Conservation (phyloP, 352 stramenopile species). For the Pythium sukuiense region DNA sequence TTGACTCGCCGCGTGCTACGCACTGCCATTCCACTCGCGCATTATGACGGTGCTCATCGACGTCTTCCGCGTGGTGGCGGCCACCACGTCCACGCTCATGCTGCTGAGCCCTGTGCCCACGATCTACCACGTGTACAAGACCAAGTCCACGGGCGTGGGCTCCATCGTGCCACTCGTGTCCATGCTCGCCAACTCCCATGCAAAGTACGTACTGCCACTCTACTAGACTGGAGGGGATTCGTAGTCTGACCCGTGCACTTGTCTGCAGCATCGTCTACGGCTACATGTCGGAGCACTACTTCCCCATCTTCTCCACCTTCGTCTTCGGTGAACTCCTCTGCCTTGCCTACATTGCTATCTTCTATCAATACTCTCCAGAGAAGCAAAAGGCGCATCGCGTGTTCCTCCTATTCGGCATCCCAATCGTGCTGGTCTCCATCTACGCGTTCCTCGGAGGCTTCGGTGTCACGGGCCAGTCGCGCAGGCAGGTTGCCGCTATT, state of each 20-base stretch:
- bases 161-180: conserved; percentile 55
- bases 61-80: conserved; percentile 34
- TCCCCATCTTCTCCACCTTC: conserved; percentile 53
- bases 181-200: conserved; percentile 41
- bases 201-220: conserved; percentile 16
- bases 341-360: conserved; percentile 50
- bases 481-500: conserved; percentile 26
- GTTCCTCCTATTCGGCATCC: conserved; percentile 21
- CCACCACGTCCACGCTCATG: conserved; percentile 36
- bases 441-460: conserved; percentile 45
- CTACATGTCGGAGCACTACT: conserved; percentile 46
- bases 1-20: not conserved
- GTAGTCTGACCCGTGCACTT: too few relatives aligned
- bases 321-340: conserved; percentile 41
- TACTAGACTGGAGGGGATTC: too few relatives aligned
- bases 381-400: conserved; percentile 40
- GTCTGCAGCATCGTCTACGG: conserved; percentile 46
- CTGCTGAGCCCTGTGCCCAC: conserved; percentile 43
- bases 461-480: conserved; percentile 33
- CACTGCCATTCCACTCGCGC: not conserved
- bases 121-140: conserved; percentile 34
- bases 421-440: conserved; percentile 34
- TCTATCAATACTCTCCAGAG: conserved; percentile 48
- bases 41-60: conserved; percentile 40
- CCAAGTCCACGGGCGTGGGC: conserved; percentile 36